Base-by-base conservation (phyloP, 208 protist genomes). In the Endotrypanum monterogeii region DNA sequence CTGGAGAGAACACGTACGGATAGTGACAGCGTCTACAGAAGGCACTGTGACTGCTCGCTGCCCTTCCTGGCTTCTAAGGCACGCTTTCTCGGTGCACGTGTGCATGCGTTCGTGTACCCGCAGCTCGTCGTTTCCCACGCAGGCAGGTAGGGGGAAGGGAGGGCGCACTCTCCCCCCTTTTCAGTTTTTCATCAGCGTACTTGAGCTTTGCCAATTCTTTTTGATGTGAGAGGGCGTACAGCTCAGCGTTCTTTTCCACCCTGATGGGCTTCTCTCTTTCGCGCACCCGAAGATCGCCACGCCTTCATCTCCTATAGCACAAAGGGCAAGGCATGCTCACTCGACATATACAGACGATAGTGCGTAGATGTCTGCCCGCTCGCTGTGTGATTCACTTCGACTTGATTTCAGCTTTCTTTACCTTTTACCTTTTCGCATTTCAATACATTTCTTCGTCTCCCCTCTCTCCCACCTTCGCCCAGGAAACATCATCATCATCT, bases 1-100 rank as follows among this genome's bases (percentile, higher is more conserved):
- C 81, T 20, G 94, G 90, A 23, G 96, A 98, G 82, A 94, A 92
- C 76, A 95, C 96, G 20, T 98, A 98, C 84, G 96, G 96, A n/a
- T n/a, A n/a, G 16, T 85, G 55, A 71, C 23, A n/a, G 48, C n/a
- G 6, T 20, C 30, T 56, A 8, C 25, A 39, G 23, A 23, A 32
- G 18, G 25, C 35, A 20, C 44, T 37, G 18, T 0, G 18, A 14
- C 8, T 9, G 58, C n/a, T 8, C 37, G 58, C 14, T 23, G 18
- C 32, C 14, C 32, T 46, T 25, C 23, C 23, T 11, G 5, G 6
- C 35, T 46, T 9, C 6, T 9, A 41, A 65, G 2, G 25, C 18
- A 23, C 37, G 14, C 20, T 7, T 65, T n/a, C 20, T 25, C n/a
- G 35, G 9, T 58, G 54, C 23, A 58, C 32, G 8, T 62, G 56